Evolutionary conservation across 176 grass and related monocot genomes (phyloP).

Genomic region (Puccinellia tenuiflora): DNA sequence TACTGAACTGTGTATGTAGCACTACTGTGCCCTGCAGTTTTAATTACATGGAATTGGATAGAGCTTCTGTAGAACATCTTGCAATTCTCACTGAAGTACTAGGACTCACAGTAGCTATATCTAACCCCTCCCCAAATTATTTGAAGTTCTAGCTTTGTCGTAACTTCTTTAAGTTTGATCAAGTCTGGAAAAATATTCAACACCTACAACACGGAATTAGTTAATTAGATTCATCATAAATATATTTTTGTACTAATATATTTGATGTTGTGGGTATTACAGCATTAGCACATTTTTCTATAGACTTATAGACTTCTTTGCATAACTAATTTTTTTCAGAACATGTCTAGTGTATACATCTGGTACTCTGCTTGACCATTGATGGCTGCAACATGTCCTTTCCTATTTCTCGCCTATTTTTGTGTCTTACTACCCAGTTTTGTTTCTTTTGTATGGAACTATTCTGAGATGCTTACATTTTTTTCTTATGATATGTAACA

Average conservation of each 20-base stretch:
- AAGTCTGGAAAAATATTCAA: background rate
- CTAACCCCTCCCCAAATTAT: background rate
- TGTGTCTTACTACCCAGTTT: background rate
- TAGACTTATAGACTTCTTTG: background rate
- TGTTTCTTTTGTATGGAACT: background rate
- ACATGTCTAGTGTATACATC: background rate
- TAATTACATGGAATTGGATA: background rate
- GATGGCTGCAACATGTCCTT: background rate
- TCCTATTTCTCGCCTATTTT: background rate
- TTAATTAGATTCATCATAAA: background rate
- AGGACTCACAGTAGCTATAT: background rate
- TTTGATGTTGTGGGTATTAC: background rate
- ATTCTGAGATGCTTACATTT: conserved; percentile 17
- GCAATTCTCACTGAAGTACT: background rate
- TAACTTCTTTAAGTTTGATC: background rate
- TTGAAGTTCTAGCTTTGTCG: background rate
- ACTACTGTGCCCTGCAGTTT: background rate
- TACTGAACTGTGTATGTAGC: background rate
- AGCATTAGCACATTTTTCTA: background rate
- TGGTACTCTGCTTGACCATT: background rate
- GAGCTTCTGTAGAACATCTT: background rate
- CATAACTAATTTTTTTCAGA: background rate
- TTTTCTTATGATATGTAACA: conserved; percentile 30
- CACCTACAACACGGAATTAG: background rate
- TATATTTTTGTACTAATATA: background rate